Conservation (phyloP, 768 basidiomycete genomes). For the Russula vinacea region DNA sequence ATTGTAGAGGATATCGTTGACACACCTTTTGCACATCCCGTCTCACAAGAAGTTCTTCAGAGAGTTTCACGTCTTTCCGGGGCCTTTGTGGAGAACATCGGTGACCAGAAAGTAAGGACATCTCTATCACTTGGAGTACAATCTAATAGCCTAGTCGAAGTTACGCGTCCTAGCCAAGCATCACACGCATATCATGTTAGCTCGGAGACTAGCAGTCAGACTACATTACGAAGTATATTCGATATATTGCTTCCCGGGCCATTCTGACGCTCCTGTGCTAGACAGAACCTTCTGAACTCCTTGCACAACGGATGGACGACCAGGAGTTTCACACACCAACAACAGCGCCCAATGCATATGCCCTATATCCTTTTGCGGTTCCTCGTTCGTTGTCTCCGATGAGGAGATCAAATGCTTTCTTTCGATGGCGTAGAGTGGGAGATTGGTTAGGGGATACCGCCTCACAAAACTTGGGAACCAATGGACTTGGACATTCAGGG, state of each 20-base stretch:
- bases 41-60: conserved; percentile 50
- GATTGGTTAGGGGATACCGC: conserved; percentile 51
- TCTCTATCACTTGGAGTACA: conserved; percentile 9
- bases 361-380: conserved; percentile 65
- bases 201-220: conserved; percentile 53
- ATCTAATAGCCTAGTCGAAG: conserved; percentile 36
- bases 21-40: conserved; percentile 45
- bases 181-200: conserved; percentile 40
- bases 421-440: conserved; percentile 59
- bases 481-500: conserved; percentile 41
- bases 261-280: conserved; percentile 20
- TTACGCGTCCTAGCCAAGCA: conserved; percentile 54
- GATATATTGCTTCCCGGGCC: not conserved
- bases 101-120: conserved; percentile 46
- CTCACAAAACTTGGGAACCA: conserved; percentile 39
- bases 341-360: conserved; percentile 40
- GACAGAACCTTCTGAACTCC: conserved; percentile 17
- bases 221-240: conserved; percentile 44
- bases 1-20: conserved; percentile 38
- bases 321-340: conserved; percentile 17
- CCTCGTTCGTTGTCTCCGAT: conserved; percentile 51
- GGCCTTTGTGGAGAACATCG: conserved; percentile 57
- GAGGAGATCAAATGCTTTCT: conserved; percentile 43
- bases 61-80: conserved; percentile 66
- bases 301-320: conserved; percentile 11